Base-by-base conservation (phyloP, 2,329 filamentous ascomycete genomes). In the Ophiostoma angusticollis region DNA sequence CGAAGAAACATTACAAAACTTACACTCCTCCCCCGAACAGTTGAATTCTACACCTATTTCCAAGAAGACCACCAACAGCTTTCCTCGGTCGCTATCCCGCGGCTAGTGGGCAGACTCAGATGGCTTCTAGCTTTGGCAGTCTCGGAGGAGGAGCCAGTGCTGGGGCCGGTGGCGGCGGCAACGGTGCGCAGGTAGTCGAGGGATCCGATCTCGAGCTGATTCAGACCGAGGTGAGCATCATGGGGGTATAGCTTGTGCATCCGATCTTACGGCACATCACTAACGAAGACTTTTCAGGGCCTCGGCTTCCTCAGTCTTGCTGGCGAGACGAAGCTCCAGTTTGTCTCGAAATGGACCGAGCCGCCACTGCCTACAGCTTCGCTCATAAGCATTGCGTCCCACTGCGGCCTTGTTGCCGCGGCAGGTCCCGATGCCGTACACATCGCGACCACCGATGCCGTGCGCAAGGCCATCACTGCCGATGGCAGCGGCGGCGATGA, bases 271-370 rank as follows among this genome's bases (percentile, higher is more conserved):
- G n/a, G n/a, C n/a, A n/a, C n/a, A n/a, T n/a, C n/a, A n/a, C n/a
- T n/a, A 61, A 28, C 6, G 27, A 28, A 24, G 4, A 28, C 29
- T 37, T 14, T 16, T n/a, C 22, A 72, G 83, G 72, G 72, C 49
- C 65, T 98, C 35, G 85, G 84, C 5, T 96, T 98, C 60, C 72
- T 81, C 48, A 74, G 82, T 37, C 63, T 93, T 31, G 76, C 79
- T 40, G 80, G 84, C 52, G 84, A 93, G 52, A 74, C 80, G 43
- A 94, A 89, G 60, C 62, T 96, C 49, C 82, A 80, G 55, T 64
- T 96, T 30, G 84, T 85, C 13, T 70, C 78, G 16, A 67, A 79
- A 55, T 96, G 89, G 87, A 74, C 81, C 29, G 64, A 72, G 27
- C 67, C 83, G 18, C 89, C 91, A 23, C 67, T 80, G 3, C 67